Evolutionary conservation across 2,329 filamentous ascomycete genomes (phyloP), one percentile per base, ranked within the genome.

Genomic region (Furcasterigmium sp.): DNA sequence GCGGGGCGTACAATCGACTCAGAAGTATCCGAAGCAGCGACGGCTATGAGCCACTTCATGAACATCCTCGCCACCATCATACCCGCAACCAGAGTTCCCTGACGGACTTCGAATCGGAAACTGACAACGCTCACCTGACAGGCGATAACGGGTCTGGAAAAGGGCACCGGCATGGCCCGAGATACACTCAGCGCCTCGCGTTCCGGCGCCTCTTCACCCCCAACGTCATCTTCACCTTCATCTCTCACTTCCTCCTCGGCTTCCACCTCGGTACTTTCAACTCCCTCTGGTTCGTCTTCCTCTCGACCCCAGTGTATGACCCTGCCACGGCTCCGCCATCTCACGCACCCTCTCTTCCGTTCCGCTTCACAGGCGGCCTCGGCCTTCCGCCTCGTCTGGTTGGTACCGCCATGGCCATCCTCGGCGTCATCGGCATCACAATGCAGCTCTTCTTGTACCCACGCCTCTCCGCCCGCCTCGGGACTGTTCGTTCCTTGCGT

Each of bases 231-330:
- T 57, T 74, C 39, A 79, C 75, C 1, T 57, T 91, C 3, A 50
- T 82, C n/a, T 75, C 76, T 8, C 82, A 86, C 50, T 84, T 84
- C 52, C 73, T 89, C 46, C 74, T 89, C 38, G 78, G 81, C 15
- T 78, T 88, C 50, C 86, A 90, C 61, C 72, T 88, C 53, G 84
- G 82, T 46, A 83, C 85, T 21, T 91, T 89, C 68, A 85, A 87
- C 56, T 78, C 84, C 2, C 75, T 91, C 36, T 87, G 83, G 69
- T 86, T 87, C 47, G 73, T 88, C 40, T 90, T 91, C 61, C 72
- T 91, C 37, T 87, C 86, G 1, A 85, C 84, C 0, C 82, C 84
- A 0, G 80, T 83, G 5, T 79, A 70, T 48, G 62, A 72, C 52
- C 68, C 72, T 0, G 32, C 53, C 10, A 50, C 60, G 1, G 62